phyloP scores from a whole-genome alignment of 768 basidiomycete species.

The Russula dissimulans region DNA sequence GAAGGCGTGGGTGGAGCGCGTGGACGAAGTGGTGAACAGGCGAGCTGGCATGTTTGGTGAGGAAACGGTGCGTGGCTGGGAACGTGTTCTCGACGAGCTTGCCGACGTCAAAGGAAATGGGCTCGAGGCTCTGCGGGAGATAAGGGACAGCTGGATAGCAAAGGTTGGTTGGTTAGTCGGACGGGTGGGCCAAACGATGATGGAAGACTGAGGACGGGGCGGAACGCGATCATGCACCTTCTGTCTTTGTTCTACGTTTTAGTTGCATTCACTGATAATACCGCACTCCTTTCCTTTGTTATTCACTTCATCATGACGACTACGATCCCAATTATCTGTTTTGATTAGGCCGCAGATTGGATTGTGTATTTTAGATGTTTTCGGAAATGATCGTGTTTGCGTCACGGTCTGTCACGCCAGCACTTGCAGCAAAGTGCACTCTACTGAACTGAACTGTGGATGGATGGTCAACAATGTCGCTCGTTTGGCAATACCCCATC shows the following conservation, averaged over 20 bases:
- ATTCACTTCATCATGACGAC: constrained; percentile 12
- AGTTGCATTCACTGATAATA: constrained; percentile 15
- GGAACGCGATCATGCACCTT: constrained; percentile 3
- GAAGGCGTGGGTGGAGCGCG: constrained; percentile 63
- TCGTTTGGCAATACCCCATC: constrained; percentile 20
- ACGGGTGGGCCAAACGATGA: constrained; percentile 26
- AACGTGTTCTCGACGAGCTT: constrained; percentile 56
- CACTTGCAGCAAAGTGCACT: too few relatives aligned
- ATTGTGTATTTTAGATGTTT: constrained; percentile 9
- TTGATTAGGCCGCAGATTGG: constrained; percentile 10
- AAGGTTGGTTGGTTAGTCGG: constrained; percentile 78
- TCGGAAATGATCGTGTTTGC: neutral
- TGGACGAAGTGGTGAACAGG: constrained; percentile 62
- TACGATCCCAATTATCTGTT: constrained; percentile 10
- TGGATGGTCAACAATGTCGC: constrained; percentile 37
- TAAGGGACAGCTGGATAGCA: constrained; percentile 58
- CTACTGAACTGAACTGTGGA: constrained; percentile 11
- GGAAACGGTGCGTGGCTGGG: constrained; percentile 63
- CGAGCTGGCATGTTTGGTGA: constrained; percentile 73
- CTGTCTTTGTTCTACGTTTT: constrained; percentile 2
- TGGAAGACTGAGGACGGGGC: constrained; percentile 25
- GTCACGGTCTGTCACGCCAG: constrained; percentile 1
- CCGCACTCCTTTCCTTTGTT: constrained; percentile 9
- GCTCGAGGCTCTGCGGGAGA: constrained; percentile 33
- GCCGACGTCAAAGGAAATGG: constrained; percentile 44